Percentiles rank a stretch among this genome's conserved stretches.
phyloP scores from a whole-genome alignment of 176 grass and related monocot genomes.

The Oryza rufipogon region DNA sequence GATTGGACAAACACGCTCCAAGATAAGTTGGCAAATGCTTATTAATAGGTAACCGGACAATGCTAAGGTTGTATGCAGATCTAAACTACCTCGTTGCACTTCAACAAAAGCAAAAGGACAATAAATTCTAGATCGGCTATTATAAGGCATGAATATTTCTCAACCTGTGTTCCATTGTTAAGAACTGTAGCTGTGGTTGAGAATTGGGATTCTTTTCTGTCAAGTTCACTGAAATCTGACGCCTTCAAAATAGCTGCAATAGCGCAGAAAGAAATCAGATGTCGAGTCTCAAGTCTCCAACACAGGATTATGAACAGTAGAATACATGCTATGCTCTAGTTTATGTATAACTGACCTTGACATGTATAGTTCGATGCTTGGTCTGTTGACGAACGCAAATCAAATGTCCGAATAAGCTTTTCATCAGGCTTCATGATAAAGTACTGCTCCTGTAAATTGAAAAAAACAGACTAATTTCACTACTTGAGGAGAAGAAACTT shows the following conservation, averaged over 20 bases:
- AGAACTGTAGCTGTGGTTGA: slow-evolving; percentile 71
- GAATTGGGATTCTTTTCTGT: slow-evolving; percentile 71
- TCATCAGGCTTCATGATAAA: slow-evolving; percentile 84
- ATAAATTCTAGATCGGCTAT: background rate
- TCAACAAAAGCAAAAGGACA: background rate
- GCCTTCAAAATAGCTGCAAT: slow-evolving; percentile 85
- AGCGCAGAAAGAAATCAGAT: slow-evolving; percentile 26
- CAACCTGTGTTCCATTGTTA: slow-evolving; percentile 87
- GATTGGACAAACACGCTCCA: background rate
- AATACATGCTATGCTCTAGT: slow-evolving; percentile 3
- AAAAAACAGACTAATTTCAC: slow-evolving; percentile 7
- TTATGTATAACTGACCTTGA: slow-evolving; percentile 51
- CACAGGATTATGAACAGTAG: background rate
- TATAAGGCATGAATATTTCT: slow-evolving; percentile 15
- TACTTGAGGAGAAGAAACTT: slow-evolving; percentile 6
- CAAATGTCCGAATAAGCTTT: slow-evolving; percentile 48
- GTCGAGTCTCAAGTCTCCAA: slow-evolving; percentile 10
- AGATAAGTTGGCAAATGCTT: slow-evolving; percentile 16
- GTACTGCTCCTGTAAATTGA: slow-evolving; percentile 77
- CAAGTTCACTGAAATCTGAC: slow-evolving; percentile 73
- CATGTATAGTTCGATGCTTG: slow-evolving; percentile 73
- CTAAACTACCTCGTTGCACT: background rate
- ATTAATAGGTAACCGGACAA: background rate
- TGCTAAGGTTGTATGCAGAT: background rate
- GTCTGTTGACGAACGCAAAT: slow-evolving; percentile 54